A percentile compares a stretch with the other conserved stretches of the same genome.
phyloP scores from a whole-genome alignment of 768 basidiomycete species.

The Omphalotus guepiniiformis region DNA sequence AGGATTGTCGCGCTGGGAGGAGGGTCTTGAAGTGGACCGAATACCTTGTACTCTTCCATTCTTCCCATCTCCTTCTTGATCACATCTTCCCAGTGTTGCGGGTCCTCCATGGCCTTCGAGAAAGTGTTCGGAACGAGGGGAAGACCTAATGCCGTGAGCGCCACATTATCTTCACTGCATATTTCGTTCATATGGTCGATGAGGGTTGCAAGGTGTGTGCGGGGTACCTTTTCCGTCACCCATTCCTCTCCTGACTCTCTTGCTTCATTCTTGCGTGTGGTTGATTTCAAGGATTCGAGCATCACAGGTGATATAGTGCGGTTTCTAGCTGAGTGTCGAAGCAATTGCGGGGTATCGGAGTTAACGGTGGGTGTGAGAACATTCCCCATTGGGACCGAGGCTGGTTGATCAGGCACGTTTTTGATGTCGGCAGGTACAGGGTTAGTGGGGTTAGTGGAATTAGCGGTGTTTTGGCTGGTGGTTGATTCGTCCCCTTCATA shows the following conservation, averaged over 20 bases:
- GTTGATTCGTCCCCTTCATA: background rate
- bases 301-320: background rate
- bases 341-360: background rate
- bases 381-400: background rate
- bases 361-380: background rate
- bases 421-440: no score
- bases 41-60: background rate
- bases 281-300: background rate
- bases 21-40: background rate
- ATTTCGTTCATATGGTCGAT: background rate
- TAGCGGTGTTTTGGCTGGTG: background rate
- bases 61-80: background rate
- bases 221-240: background rate
- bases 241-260: background rate
- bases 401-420: background rate
- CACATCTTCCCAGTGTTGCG: background rate
- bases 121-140: background rate
- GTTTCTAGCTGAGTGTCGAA: background rate
- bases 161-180: background rate
- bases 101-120: background rate
- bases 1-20: background rate
- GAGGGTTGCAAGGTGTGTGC: background rate
- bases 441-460: background rate
- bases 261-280: background rate
- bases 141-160: background rate